These are phyloP conservation scores for Chalciporus chontae DNA, from an alignment of 768 basidiomycete genomes.

Conservation along the genomic window DNA sequence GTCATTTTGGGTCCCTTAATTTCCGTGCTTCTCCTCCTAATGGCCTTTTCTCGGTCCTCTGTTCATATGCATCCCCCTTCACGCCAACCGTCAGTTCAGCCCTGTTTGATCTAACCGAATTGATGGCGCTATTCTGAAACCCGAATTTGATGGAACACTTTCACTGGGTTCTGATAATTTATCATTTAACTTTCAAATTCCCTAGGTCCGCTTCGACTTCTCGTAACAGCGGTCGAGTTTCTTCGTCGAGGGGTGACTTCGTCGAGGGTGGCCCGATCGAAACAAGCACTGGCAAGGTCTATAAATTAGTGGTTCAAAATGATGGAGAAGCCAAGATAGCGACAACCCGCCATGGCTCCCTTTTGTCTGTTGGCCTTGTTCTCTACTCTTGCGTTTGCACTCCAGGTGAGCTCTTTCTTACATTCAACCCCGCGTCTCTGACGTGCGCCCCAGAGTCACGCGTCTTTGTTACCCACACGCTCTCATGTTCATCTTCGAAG, in stretches of 20 bases:
- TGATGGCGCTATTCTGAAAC: not conserved
- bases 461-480: constrained; percentile 1
- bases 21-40: constrained; percentile 40
- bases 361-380: constrained; percentile 1
- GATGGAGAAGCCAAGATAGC: not conserved
- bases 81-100: not conserved
- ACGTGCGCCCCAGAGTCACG: constrained; percentile 2
- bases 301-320: constrained; percentile 11
- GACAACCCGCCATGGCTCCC: constrained; percentile 6
- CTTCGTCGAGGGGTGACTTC: not conserved
- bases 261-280: no score
- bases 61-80: not conserved
- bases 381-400: not conserved
- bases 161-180: not conserved
- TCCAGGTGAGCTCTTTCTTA: constrained; percentile 7
- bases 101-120: not conserved
- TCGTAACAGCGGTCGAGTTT: not conserved
- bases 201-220: not conserved
- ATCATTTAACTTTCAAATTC: not conserved
- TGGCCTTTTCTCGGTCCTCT: not conserved
- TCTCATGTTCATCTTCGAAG: constrained; percentile 12
- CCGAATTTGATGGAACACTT: not conserved
- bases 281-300: constrained; percentile 5
- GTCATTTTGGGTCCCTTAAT: not conserved
- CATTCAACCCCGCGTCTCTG: not conserved